Percentiles rank a stretch among this genome's conserved stretches.
Evolutionary conservation across 106 monocot genomes (phyloP).

Genomic region (Dioscorea alata): DNA sequence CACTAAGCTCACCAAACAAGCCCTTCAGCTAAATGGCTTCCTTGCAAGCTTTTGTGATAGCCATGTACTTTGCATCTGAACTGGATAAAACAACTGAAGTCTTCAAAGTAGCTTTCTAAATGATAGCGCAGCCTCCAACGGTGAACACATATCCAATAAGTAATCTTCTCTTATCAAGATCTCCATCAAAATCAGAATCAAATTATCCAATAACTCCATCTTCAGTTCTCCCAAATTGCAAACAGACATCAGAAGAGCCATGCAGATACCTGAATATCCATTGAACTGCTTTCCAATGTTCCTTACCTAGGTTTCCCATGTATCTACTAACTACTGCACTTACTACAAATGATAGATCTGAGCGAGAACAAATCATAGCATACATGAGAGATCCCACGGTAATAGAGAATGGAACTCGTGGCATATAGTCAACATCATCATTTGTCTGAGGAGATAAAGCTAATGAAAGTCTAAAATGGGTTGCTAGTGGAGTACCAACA

Average conservation of each 20-base stretch:
- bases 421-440: not conserved
- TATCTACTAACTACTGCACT: conserved; percentile 12
- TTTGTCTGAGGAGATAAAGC: not conserved
- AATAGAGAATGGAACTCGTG: not conserved
- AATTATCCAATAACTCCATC: not conserved
- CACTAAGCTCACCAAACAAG: not conserved
- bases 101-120: conserved; percentile 14
- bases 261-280: conserved; percentile 5
- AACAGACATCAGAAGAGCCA: not conserved
- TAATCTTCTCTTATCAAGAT: conserved; percentile 10
- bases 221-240: not conserved
- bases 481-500: not conserved
- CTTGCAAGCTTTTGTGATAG: conserved; percentile 2
- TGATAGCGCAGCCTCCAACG: not conserved
- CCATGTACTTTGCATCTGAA: conserved; percentile 9
- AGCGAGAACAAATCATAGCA: conserved; percentile 8
- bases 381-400: not conserved
- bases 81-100: not conserved
- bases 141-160: conserved; percentile 12
- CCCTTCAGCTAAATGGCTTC: conserved; percentile 16
- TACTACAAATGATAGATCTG: conserved; percentile 1
- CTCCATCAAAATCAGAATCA: conserved; percentile 8
- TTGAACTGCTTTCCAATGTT: conserved; percentile 8
- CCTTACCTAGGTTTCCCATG: conserved; percentile 5
- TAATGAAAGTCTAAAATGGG: conserved; percentile 4